Evolutionary conservation across 768 basidiomycete genomes (phyloP), one percentile per base, ranked within the genome.

Genomic region (Austroboletus festivus): DNA sequence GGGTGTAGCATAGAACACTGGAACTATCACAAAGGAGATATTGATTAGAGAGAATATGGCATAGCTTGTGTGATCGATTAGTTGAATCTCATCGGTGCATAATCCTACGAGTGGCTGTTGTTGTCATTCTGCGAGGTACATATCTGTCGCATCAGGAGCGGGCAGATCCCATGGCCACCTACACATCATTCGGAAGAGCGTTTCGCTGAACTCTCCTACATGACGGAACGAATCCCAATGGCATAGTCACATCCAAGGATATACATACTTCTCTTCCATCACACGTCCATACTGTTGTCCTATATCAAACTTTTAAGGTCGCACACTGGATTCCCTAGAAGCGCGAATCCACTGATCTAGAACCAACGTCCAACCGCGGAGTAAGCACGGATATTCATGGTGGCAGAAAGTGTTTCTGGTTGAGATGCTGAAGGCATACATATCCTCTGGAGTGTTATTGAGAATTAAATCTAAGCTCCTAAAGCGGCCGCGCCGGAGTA

Each of bases 1-100:
- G n/a, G n/a, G n/a, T n/a, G n/a, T 20, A 92, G 89, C 60, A 74
- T 86, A 40, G 85, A 86, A 50, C 80, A n/a, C n/a, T n/a, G n/a
- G n/a, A n/a, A n/a, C n/a, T n/a, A n/a, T 93, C 51, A 80, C 84
- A 1, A 78, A 74, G 44, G 56, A 75, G 1, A 51, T 89, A 31
- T 73, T 92, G 1, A n/a, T n/a, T n/a, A n/a, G n/a, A n/a, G n/a
- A n/a, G n/a, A n/a, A n/a, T n/a, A n/a, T 74, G 76, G 49, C 81
- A 89, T 52, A 59, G 75, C 12, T 71, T 81, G 52, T 68, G 64
- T 8, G 61, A 67, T 9, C 43, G 44, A 7, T 68, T 92, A 12
- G 57, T 62, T 20, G 54, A 70, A 5, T 70, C 75, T 6, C 77
- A 78, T 60, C 71, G 90, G 23, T 65, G 71, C 21, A 23, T 23